Evolutionary conservation across 169 alveolate genomes (phyloP).

Genomic region (Theileria orientalis): DNA sequence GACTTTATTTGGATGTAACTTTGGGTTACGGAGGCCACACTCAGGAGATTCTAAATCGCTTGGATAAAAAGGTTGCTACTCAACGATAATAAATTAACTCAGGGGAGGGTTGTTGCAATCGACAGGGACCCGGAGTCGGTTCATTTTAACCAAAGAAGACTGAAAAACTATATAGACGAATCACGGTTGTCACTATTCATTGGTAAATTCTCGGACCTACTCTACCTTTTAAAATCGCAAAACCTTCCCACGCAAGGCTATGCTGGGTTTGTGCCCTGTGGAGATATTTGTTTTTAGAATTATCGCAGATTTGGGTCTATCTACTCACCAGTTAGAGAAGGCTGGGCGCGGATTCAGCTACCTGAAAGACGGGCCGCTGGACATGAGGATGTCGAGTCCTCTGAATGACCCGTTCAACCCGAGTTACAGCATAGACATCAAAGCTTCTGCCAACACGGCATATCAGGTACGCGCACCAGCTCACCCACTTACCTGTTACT

Average conservation of each 20-base stretch:
- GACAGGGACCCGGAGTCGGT: conserved; percentile 78
- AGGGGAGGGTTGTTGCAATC: conserved; percentile 66
- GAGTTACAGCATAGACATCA: background rate
- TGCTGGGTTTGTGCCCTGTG: conserved; percentile 36
- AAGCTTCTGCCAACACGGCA: conserved; percentile 39
- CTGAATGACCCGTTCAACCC: conserved; percentile 59
- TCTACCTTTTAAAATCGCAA: conserved; percentile 43
- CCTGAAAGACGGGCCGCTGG: conserved; percentile 69
- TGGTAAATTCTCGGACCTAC: conserved; percentile 68
- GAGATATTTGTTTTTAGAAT: conserved; percentile 28
- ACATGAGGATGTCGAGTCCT: conserved; percentile 77
- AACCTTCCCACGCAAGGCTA: conserved; percentile 64
- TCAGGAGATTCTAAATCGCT: conserved; percentile 50
- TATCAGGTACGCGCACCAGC: conserved; percentile 21
- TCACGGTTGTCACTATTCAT: conserved; percentile 46
- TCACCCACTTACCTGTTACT: background rate
- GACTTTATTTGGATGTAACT: conserved; percentile 71
- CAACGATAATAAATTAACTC: background rate
- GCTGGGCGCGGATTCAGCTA: conserved; percentile 72
- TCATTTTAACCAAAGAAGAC: conserved; percentile 51
- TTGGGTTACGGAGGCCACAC: conserved; percentile 81
- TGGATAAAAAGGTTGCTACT: conserved; percentile 25
- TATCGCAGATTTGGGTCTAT: conserved; percentile 72
- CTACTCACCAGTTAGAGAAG: conserved; percentile 72
- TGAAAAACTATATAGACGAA: conserved; percentile 40